Percentiles rank a stretch among this genome's conserved stretches.
Evolutionary conservation across 1,139 yeast genomes (phyloP).

Genomic region (Yamadazyma mexicana): DNA sequence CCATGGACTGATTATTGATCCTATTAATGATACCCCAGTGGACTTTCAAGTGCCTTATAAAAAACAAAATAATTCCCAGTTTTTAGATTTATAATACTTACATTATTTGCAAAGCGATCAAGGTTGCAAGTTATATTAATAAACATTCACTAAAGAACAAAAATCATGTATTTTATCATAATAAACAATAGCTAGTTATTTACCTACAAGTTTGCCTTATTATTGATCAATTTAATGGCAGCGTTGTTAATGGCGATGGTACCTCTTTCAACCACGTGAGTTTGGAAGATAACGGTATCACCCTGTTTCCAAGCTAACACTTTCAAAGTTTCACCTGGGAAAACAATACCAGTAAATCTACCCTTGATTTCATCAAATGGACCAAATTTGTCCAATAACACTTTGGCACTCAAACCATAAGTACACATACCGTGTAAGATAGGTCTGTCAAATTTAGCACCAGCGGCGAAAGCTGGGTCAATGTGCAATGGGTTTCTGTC

Average conservation of each 20-base stretch:
- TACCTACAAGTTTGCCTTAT: constrained; percentile 41
- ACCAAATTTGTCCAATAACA: constrained; percentile 78
- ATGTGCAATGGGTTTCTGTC: constrained; percentile 95
- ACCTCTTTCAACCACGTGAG: constrained; percentile 78
- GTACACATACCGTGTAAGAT: constrained; percentile 92
- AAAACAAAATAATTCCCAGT: not conserved
- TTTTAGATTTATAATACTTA: not conserved
- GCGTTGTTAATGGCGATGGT: constrained; percentile 83
- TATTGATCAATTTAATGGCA: constrained; percentile 65
- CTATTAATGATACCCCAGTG: constrained; percentile 44
- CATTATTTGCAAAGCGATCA: no score
- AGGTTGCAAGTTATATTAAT: no score
- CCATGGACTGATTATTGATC: constrained; percentile 28
- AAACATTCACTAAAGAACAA: no score
- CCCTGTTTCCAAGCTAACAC: constrained; percentile 82
- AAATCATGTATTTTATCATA: not conserved
- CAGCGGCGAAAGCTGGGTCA: constrained; percentile 87
- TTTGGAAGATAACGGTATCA: constrained; percentile 74
- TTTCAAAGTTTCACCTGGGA: constrained; percentile 92
- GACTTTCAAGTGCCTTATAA: constrained; percentile 23
- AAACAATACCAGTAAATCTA: constrained; percentile 88
- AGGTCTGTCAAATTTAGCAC: constrained; percentile 84
- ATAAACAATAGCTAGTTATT: not conserved
- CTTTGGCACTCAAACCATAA: constrained; percentile 80
- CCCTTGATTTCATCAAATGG: constrained; percentile 83